Conservation (phyloP, 202 grass and related monocot species). For the Elaeis oleifera region DNA sequence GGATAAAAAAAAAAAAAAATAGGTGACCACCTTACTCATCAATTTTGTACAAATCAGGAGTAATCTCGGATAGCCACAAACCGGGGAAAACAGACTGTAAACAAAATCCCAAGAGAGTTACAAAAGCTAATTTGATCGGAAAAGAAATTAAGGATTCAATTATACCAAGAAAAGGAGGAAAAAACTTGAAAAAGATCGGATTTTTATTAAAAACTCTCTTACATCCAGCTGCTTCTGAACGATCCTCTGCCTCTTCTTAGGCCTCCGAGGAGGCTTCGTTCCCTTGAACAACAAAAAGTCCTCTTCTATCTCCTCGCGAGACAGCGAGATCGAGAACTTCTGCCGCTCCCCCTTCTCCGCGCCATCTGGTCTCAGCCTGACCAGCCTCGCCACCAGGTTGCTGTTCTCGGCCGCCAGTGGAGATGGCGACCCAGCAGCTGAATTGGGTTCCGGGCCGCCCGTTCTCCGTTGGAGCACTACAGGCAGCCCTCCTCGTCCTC, state of each 20-base stretch:
- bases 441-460: not conserved
- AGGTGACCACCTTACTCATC: constrained; percentile 1
- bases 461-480: constrained; percentile 7
- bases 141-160: not conserved
- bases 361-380: no score
- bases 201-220: constrained; percentile 4
- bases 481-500: constrained; percentile 20
- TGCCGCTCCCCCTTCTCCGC: not conserved
- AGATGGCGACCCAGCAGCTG: not conserved
- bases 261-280: constrained; percentile 10
- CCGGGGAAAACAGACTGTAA: constrained; percentile 6
- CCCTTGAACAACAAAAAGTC: constrained; percentile 3
- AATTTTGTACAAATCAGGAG: constrained; percentile 8
- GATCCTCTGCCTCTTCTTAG: constrained; percentile 4
- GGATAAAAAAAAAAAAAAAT: not conserved
- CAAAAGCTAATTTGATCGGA: not conserved
- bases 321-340: constrained; percentile 1
- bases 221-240: constrained; percentile 11
- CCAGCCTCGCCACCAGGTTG: not conserved
- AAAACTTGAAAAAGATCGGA: not conserved
- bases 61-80: constrained; percentile 6
- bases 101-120: not conserved
- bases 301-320: constrained; percentile 4
- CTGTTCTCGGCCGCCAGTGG: constrained; percentile 1
- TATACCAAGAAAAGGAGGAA: not conserved